Conservation (phyloP, 257 asterid species). For the Solanum sejunctum region DNA sequence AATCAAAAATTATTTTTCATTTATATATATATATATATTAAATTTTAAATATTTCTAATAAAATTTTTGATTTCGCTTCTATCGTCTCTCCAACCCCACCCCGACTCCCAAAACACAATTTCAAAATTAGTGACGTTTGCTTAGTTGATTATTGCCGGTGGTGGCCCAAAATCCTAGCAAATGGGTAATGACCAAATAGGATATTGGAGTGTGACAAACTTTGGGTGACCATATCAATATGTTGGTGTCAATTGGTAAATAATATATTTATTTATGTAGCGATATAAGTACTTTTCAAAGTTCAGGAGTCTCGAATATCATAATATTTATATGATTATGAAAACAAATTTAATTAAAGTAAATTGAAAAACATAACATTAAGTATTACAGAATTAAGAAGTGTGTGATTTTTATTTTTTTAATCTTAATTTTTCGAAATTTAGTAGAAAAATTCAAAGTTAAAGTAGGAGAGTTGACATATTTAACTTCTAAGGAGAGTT, state of each 20-base stretch:
- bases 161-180: background rate
- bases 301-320: too few species aligned
- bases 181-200: background rate
- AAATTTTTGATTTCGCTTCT: too few species aligned
- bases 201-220: background rate
- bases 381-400: background rate
- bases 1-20: too few species aligned
- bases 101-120: too few species aligned
- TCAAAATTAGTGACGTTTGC: background rate
- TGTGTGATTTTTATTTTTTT: background rate
- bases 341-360: background rate
- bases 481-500: background rate
- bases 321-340: background rate
- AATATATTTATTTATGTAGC: too few species aligned
- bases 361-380: background rate
- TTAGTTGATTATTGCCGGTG: background rate
- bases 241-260: background rate
- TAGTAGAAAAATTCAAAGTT: background rate
- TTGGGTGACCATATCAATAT: background rate
- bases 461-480: background rate
- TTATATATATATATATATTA: too few species aligned
- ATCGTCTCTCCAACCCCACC: too few species aligned
- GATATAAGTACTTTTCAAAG: too few species aligned
- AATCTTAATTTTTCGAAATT: too few species aligned
- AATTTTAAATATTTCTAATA: too few species aligned